A percentile compares a stretch with the other conserved stretches of the same genome.
These are phyloP conservation scores for Penicillium lagena DNA, from an alignment of 495 filamentous ascomycete genomes.

Conservation along the genomic window DNA sequence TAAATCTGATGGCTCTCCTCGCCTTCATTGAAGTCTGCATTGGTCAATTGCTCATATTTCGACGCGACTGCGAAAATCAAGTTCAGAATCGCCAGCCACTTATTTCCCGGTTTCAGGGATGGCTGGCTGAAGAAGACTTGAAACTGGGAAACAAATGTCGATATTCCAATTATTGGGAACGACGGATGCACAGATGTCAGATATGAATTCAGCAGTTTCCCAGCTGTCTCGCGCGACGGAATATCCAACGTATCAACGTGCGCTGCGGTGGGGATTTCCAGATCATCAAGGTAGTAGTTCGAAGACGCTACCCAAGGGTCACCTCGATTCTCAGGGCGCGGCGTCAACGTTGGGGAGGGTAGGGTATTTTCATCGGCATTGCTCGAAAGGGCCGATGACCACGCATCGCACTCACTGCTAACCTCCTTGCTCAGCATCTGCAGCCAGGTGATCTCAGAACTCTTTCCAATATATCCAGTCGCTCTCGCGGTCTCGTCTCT, in stretches of 20 bases:
- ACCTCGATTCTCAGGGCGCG: conserved; percentile 17
- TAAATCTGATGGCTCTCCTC: conserved; percentile 49
- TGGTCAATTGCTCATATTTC: conserved; percentile 40
- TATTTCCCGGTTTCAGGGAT: conserved; percentile 29
- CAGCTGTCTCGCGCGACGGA: conserved; percentile 45
- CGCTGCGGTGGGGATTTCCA: conserved; percentile 37
- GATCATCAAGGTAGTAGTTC: conserved; percentile 46
- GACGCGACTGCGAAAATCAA: conserved; percentile 57
- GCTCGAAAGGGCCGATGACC: conserved; percentile 7
- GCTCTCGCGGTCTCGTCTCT: conserved; percentile 37
- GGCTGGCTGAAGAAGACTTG: conserved; percentile 38
- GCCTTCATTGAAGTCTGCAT: conserved; percentile 36
- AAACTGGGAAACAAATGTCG: conserved; percentile 47
- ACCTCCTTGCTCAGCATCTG: conserved; percentile 37
- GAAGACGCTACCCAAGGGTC: conserved; percentile 24
- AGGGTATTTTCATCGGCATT: conserved; percentile 15
- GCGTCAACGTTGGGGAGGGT: conserved; percentile 22
- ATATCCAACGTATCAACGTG: conserved; percentile 42
- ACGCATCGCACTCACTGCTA: conserved; percentile 22
- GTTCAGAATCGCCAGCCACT: conserved; percentile 56
- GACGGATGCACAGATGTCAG: conserved; percentile 52
- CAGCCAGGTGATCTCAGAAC: conserved; percentile 55
- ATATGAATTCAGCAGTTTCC: conserved; percentile 51
- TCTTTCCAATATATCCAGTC: conserved; percentile 54
- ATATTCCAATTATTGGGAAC: conserved; percentile 53